Percentiles rank a stretch among this genome's conserved stretches.
Evolutionary conservation across 495 filamentous ascomycete genomes (phyloP).

Genomic region (Penicillium mononematosum): DNA sequence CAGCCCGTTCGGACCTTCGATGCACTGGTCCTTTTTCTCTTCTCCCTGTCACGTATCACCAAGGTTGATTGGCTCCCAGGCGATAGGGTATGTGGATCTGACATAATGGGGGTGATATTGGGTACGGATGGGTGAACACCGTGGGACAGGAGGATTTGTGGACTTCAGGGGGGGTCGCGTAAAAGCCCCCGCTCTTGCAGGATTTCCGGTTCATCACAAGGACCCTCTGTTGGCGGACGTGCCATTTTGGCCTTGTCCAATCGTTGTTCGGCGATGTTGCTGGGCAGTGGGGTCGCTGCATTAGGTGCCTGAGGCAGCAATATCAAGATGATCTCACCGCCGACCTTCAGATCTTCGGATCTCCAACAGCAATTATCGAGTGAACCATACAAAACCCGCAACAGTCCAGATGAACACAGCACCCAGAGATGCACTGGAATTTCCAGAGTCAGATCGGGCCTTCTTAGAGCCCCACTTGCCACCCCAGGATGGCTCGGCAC

Average conservation of each 20-base stretch:
- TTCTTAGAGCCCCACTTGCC: conserved; percentile 50
- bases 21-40: conserved; percentile 5
- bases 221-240: neutral
- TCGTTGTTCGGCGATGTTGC: neutral
- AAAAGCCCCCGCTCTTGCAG: conserved; percentile 1
- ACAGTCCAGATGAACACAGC: conserved; percentile 7
- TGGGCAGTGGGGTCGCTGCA: neutral
- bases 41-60: neutral
- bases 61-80: conserved; percentile 1
- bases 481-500: conserved; percentile 20
- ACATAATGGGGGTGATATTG: neutral
- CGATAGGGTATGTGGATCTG: neutral
- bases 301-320: conserved; percentile 11
- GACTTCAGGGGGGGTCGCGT: conserved; percentile 2
- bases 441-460: conserved; percentile 34
- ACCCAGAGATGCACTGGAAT: conserved; percentile 37
- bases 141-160: neutral
- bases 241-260: neutral
- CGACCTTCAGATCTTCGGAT: neutral
- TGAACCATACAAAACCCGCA: neutral
- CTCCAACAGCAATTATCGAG: neutral
- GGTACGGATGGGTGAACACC: conserved; percentile 1
- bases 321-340: neutral
- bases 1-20: conserved; percentile 13
- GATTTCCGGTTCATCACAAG: neutral